Percentiles rank a stretch among this genome's conserved stretches.
These are phyloP conservation scores for Cercospora zeae-maydis DNA, from an alignment of 2,329 filamentous ascomycete genomes.

Conservation along the genomic window DNA sequence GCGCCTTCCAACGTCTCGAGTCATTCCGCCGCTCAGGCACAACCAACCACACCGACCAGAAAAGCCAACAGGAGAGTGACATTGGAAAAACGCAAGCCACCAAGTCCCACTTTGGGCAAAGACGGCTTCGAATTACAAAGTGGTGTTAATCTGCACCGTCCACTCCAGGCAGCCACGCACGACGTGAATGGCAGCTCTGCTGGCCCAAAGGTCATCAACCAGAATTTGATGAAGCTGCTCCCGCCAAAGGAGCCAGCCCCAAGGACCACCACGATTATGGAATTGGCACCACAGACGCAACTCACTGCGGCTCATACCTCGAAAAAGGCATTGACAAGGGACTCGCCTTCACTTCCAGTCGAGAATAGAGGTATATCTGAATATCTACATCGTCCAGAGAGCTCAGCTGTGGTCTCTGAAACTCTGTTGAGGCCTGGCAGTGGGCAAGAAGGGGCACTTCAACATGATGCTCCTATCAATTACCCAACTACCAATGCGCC, in stretches of 20 bases:
- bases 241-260: neutral
- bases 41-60: neutral
- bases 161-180: conserved; percentile 13
- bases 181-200: neutral
- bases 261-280: neutral
- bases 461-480: neutral
- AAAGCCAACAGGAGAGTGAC: neutral
- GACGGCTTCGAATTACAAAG: conserved; percentile 29
- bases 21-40: neutral
- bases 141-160: conserved; percentile 31
- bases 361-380: neutral
- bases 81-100: conserved; percentile 9
- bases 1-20: neutral
- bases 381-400: neutral
- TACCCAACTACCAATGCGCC: neutral
- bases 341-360: neutral
- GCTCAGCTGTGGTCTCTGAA: neutral
- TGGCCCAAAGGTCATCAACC: neutral
- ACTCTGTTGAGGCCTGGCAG: neutral
- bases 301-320: neutral
- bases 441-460: neutral
- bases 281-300: neutral
- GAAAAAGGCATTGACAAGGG: neutral
- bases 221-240: neutral
- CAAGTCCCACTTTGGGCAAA: conserved; percentile 19